Evolutionary conservation across 2,329 filamentous ascomycete genomes (phyloP), one percentile per base, ranked within the genome.

Genomic region (Malbranchea zuffiana): DNA sequence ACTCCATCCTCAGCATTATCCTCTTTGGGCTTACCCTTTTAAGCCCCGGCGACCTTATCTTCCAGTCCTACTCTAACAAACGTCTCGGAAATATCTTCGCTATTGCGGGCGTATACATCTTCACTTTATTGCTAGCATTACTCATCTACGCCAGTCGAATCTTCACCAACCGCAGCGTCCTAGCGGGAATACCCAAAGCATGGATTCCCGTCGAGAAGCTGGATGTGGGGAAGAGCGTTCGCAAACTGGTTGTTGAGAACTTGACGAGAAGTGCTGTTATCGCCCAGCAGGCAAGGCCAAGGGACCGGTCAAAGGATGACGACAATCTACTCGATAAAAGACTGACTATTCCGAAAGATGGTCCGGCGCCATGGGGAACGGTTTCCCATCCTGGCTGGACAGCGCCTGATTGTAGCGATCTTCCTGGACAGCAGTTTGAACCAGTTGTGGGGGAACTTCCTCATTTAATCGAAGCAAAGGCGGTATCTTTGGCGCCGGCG

Each of bases 361-460:
- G 58, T 45, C 54, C 67, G 28, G 73, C 80, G 17, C 74, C 64
- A 45, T 96, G 88, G 88, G 85, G 83, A 15, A 64, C 75, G n/a
- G 76, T 96, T 35, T 75, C 82, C 42, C 90, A 98, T 55, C 68
- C 77, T 11, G 90, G 88, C 35, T 96, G 90, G 88, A 80, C 81
- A 2, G 82, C 85, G 2, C 88, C 88, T 4, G 72, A 74, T 19
- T 80, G 76, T 1, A 65, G 72, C 6, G 82, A 90, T 52, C 63
- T 90, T 12, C 78, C 84, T 3, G 76, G 84, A 51, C 62, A 96
- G n/a, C 78, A 92, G 46, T 96, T 93, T 58, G 72, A 70, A 48
- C 76, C 77, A 2, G 84, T 98, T 16, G 68, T 95, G 12, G 70
- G 73, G 24, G 88, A 96, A 59, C 68, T 98, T 16, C 84, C 87